phyloP scores from a whole-genome alignment of 139 green algal species.

The Coelastrella sp. region DNA sequence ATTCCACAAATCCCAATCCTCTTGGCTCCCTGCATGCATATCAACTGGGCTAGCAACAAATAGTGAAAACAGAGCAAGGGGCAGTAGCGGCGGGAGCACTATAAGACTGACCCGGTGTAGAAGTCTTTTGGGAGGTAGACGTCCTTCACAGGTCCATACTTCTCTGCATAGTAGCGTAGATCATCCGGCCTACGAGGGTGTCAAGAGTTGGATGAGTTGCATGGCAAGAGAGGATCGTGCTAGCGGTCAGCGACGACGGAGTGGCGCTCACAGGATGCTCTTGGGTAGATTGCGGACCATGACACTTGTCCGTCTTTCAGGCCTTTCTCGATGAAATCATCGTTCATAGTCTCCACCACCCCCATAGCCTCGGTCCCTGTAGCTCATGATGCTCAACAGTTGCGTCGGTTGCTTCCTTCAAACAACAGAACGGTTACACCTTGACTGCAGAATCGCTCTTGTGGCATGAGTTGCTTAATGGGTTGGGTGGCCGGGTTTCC shows the following conservation, averaged over 20 bases:
- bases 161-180: conserved; percentile 55
- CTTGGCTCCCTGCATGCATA: conserved; percentile 52
- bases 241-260: background rate
- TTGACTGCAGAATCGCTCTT: too few species aligned
- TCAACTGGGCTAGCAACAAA: background rate
- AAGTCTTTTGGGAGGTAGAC: conserved; percentile 63
- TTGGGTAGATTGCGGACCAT: conserved; percentile 52
- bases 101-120: conserved; percentile 36
- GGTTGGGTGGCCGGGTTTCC: too few species aligned
- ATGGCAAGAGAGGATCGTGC: background rate
- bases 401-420: too few species aligned
- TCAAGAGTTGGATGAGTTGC: background rate
- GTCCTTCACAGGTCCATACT: conserved; percentile 58
- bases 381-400: conserved; percentile 47
- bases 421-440: too few species aligned
- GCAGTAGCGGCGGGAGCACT: too few species aligned
- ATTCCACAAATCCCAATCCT: conserved; percentile 76
- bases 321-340: conserved; percentile 14
- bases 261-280: conserved; percentile 18
- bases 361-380: conserved; percentile 17
- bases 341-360: background rate
- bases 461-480: too few species aligned
- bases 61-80: background rate
- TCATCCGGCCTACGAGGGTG: conserved; percentile 42
- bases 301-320: conserved; percentile 9